phyloP scores from a whole-genome alignment of 2,329 filamentous ascomycete genomes.

The Penicillium oxalicum region DNA sequence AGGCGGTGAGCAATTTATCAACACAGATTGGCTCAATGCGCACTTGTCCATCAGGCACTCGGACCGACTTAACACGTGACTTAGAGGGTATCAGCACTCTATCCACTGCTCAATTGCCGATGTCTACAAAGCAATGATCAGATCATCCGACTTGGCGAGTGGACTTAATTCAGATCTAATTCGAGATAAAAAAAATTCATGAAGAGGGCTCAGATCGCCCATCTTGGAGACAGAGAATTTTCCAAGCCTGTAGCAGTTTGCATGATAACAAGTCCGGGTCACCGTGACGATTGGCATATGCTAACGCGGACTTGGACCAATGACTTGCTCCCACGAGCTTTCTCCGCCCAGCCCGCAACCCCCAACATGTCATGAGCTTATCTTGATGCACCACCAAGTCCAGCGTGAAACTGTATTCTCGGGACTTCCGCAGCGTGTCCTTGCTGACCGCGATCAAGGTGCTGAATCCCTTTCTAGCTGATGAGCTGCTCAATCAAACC shows the following conservation, averaged over 20 bases:
- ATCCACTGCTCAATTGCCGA: too few species aligned
- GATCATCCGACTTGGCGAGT: too few species aligned
- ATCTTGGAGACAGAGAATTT: too few species aligned
- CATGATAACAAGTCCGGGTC: too few species aligned
- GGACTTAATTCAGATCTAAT: too few species aligned
- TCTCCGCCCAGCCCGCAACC: conserved; percentile 27
- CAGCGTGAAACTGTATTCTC: conserved; percentile 10
- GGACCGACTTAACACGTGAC: not conserved
- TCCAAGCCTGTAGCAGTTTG: too few species aligned
- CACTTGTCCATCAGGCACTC: conserved; percentile 6
- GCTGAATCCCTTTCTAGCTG: conserved; percentile 5
- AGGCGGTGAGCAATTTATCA: conserved; percentile 20
- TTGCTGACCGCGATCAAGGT: not conserved
- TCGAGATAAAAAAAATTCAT: not conserved
- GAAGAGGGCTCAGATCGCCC: not conserved
- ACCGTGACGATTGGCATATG: too few species aligned
- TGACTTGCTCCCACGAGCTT: conserved; percentile 22
- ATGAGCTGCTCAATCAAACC: conserved; percentile 2
- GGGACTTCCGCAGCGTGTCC: conserved; percentile 3
- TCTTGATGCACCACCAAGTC: conserved; percentile 13
- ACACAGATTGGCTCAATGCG: conserved; percentile 18
- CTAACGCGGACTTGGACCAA: conserved; percentile 10
- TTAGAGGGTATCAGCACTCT: not conserved
- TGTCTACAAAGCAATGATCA: too few species aligned
- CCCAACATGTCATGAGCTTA: conserved; percentile 26